Evolutionary conservation across 345 rosid genomes (phyloP), one percentile per base, ranked within the genome.

Genomic region (Lepidium didymum): DNA sequence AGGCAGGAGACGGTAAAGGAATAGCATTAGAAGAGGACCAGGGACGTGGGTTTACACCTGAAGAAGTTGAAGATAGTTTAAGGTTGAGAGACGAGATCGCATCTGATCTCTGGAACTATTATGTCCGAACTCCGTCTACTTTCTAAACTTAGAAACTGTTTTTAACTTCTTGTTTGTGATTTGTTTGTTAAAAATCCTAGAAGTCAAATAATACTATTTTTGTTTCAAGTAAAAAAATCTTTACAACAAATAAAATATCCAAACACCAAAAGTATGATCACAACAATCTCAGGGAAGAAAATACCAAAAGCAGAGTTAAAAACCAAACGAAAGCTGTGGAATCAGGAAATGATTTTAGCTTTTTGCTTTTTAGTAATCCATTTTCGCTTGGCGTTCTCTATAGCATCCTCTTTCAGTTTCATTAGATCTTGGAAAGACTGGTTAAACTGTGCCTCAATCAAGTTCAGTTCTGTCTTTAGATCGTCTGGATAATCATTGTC

Each of bases 1-100:
- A 56, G 29, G 58, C 49, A 43, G 56, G 18, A 1, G 70, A 61
- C 4, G 72, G 61, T 46, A 7, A 34, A 12, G 62, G 13, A 27
- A 36, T 5, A 44, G 16, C 64, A 10, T 46, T 40, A 10, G 50
- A 66, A 14, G 73, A 40, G 52, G 36, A 16, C 9, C 68, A 43
- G 23, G 41, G 51, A 62, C 69, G 45, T 10, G 65, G 37, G 13
- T 69, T 75, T 50, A 16, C 18, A 55, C 50, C 54, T 2, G 40
- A 71, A 46, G 80, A 82, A 65, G 76, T 75, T 57, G 91, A 67
- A 38, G 85, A 82, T 34, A 66, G 84, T 68, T 73, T 78, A n/a
- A 82, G 79, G 68, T 58, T 89, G 45, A 81, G 98, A 60, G 95
- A 92, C 74, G 75, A 81, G 21, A 73, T 92, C 13, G 89, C 96